These are phyloP conservation scores for Salvia sclarea DNA, from an alignment of 305 asterid species.

Conservation along the genomic window DNA sequence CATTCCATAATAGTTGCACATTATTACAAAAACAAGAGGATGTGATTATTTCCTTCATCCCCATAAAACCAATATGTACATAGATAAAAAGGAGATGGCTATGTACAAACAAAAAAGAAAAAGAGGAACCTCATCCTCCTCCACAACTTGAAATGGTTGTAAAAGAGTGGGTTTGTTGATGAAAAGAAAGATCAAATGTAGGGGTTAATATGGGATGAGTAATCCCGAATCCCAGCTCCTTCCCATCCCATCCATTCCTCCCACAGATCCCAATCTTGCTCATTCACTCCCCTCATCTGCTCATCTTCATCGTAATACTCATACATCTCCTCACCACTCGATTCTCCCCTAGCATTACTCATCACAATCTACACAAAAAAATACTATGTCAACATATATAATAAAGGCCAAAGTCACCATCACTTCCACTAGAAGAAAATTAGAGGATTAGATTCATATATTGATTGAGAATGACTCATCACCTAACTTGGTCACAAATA, in stretches of 20 bases:
- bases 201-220: slow-evolving; percentile 78
- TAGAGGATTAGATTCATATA: no score
- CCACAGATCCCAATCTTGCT: slow-evolving; percentile 77
- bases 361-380: slow-evolving; percentile 56
- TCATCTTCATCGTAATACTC: slow-evolving; percentile 41
- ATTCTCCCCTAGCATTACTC: slow-evolving; percentile 58
- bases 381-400: not conserved
- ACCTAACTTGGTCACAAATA: not conserved
- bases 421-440: no score
- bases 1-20: not conserved
- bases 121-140: slow-evolving; percentile 28
- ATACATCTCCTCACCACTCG: slow-evolving; percentile 31
- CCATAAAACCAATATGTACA: slow-evolving; percentile 5
- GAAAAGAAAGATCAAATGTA: slow-evolving; percentile 27
- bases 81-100: not conserved
- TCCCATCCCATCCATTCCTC: slow-evolving; percentile 99
- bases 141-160: slow-evolving; percentile 15
- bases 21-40: not conserved
- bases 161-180: slow-evolving; percentile 21
- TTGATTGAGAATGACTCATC: slow-evolving; percentile 10
- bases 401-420: not conserved
- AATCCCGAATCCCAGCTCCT: slow-evolving; percentile 88
- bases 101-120: slow-evolving; percentile 4
- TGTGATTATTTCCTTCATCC: not conserved
- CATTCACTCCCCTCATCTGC: slow-evolving; percentile 53